Evolutionary conservation across 2,329 filamentous ascomycete species (phyloP), one percentile per base, ranked within the genome.

Genomic region (Fusarium hostae): DNA sequence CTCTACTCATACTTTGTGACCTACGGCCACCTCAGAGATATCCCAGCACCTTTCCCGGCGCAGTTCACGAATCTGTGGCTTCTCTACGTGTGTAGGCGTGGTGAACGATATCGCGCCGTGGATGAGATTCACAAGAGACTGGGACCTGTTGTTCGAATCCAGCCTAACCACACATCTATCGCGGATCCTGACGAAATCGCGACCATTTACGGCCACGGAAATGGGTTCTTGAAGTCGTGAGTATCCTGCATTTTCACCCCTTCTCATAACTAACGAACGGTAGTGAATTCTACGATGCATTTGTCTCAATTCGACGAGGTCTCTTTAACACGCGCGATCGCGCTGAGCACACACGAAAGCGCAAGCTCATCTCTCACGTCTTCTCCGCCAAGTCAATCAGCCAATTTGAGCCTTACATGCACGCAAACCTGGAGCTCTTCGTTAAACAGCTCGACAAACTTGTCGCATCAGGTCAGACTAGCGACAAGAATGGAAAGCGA

Each of bases 311-410:
- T 77, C 89, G 88, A 55, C 89, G 93, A 16, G 94, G 94, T 24
- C 86, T 98, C 16, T 98, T 97, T 89, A 97, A 97, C 81, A 97
- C 94, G 0, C 87, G 95, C 35, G 90, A 95, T 82, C 88, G 95
- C 52, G 85, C 85, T 1, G 93, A 97, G 77, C 94, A 98, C 80
- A 91, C 91, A 0, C 90, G 94, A 70, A 98, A 97, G 87, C 89
- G 94, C 76, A 97, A 97, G 87, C 91, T 93, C 5, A 89, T 97
- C 51, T 90, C 93, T 3, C 94, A 97, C 80, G 96, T 93, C 35
- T 97, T 97, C 82, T 93, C 91, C 18, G 87, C 91, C 67, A 97
- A 95, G 82, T 93, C 89, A 13, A 87, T 97, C 59, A 86, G 87
- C 65, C 90, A 97, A 79, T 97, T 97, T 78, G 94, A 97, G 83